Percentiles rank a stretch among this genome's conserved stretches.
Conservation (phyloP, 2,329 filamentous ascomycete species). For the Neurospora sp. region DNA sequence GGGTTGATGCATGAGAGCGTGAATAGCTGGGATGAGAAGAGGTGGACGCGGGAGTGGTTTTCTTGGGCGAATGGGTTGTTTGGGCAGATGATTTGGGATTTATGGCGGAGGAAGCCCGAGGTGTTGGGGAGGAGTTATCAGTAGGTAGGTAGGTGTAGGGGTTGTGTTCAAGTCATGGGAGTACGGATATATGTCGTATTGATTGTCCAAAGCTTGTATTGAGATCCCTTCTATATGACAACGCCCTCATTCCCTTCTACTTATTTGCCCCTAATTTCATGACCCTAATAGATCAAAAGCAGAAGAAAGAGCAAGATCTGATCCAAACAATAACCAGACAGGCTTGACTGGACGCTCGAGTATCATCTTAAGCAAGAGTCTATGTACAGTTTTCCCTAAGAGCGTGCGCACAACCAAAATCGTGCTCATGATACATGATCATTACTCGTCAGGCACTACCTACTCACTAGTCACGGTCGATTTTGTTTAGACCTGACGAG, state of each 20-base stretch:
- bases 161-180: no score
- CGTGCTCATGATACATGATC: not conserved
- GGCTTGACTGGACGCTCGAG: not conserved
- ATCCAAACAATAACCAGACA: not conserved
- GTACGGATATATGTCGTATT: no score
- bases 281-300: not conserved
- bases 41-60: conserved; percentile 46
- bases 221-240: not conserved
- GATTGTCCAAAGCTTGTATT: not conserved
- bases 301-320: not conserved
- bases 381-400: not conserved
- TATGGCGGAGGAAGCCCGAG: conserved; percentile 60
- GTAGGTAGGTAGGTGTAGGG: conserved; percentile 1
- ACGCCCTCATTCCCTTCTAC: not conserved
- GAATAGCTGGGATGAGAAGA: conserved; percentile 47
- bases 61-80: conserved; percentile 87
- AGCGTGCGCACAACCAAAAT: not conserved
- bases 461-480: not conserved
- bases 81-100: conserved; percentile 69
- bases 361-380: not conserved
- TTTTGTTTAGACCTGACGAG: not conserved
- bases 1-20: conserved; percentile 77
- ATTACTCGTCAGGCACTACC: not conserved
- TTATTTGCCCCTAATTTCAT: not conserved
- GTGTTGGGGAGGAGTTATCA: conserved; percentile 29